Evolutionary conservation across 345 rosid species (phyloP), one percentile per base, ranked within the genome.

Genomic region (Adansonia digitata): DNA sequence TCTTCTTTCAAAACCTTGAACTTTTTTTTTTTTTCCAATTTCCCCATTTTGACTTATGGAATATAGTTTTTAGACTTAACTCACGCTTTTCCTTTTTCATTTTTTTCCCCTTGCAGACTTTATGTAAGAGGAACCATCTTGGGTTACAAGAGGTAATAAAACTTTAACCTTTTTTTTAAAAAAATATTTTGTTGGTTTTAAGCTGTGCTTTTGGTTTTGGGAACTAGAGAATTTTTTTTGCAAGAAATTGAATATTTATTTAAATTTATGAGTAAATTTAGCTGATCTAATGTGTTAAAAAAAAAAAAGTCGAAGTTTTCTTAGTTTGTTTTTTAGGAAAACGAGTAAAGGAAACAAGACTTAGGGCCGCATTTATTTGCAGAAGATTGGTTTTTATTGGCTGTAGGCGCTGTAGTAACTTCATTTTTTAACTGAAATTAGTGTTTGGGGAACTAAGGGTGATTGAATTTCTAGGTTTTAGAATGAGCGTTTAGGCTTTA

Each of bases 61-160:
- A 12, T 15, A 5, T 68, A 22, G 45, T n/a, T 40, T 22, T 10
- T 63, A 26, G n/a, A 26, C 34, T 9, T 40, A 11, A 7, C 46
- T 61, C n/a, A 24, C 7, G 9, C 22, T 73, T 29, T 61, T 49
- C 5, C 11, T 20, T 34, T 60, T 51, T 15, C 2, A 39, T 10
- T 20, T 15, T 14, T 9, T 55, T 5, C 15, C 17, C 5, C 14
- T 29, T 15, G 81, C 84, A 94, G 97, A 74, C 92, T 93, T 81
- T 94, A 94, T 74, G 91, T 92, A 7, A 83, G 94, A 72, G 96
- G 97, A 65, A 94, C 92, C 37, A 79, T 94, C 80, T 88, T 94
- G 76, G 98, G 97, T 15, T 94, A 88, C 85, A 94, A 92, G 84
- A 92, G 97, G 97, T 87, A 83, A 77, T 55, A 7, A 15, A 31